Base-by-base conservation (phyloP, 768 basidiomycete species). In the Termitomyces sp. region DNA sequence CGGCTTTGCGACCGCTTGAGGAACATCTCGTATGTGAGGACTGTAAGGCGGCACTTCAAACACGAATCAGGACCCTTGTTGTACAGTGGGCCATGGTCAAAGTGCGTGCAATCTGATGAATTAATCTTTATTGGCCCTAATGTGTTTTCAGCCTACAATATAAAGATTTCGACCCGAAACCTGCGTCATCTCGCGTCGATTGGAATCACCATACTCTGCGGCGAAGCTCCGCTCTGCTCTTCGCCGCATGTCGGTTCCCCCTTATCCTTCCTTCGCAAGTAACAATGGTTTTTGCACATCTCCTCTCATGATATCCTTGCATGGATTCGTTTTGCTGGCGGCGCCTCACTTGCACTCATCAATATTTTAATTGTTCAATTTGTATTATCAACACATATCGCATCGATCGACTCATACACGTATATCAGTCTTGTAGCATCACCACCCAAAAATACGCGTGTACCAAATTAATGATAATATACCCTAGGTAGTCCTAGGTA, bases 1-100 rank as follows among this genome's bases (percentile, higher is more conserved):
- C 83, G 6, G 87, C 91, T 32, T 78, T 93, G 48, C 79, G 80
- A 14, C 89, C 91, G 15, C 72, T 92, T 17, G 81, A 81, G 43
- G 87, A 89, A 45, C 88, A 89, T 65, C 73, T 92, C 5, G 73
- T 78, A 12, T 93, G 91, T 69, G 83, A 86, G 17, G 77, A 85
- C n/a, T 93, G 91, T 71, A 84, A 82, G 64, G 70, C 77, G 46
- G 77, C 82, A 3, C 80, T 93, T 34, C 74, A 79, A 55, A 86
- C 89, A 25, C 83, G 91, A 32, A 82, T 92, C 53, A 86, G 85
- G 72, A 81, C 81, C 53, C 79, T 92, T 54, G 75, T 89, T 42
- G 73, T 86, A 36, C 88, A 91, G 69, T 93, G 91, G 91, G 88
- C 91, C 5, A 77, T 85, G 32, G 87, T 92, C 57, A 92, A 91